These are phyloP conservation scores for Alternaria longipes DNA, from an alignment of 2,329 filamentous ascomycete species.

Conservation along the genomic window DNA sequence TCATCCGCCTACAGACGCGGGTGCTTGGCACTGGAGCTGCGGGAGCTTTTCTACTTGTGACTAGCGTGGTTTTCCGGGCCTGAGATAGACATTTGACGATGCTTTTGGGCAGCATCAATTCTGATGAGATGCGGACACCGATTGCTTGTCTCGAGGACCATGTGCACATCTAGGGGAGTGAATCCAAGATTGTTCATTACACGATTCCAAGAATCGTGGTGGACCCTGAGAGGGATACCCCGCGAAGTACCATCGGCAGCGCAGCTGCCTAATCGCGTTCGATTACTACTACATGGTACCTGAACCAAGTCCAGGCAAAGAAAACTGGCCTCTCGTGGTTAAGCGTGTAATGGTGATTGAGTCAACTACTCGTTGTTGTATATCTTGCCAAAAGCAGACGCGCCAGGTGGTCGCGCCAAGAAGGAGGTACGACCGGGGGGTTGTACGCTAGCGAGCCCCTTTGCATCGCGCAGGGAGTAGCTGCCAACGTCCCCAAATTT, in stretches of 20 bases:
- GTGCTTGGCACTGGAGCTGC: constrained; percentile 1
- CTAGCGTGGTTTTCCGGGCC: constrained; percentile 8
- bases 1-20: constrained; percentile 18
- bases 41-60: constrained; percentile 23
- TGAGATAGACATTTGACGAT: not conserved
- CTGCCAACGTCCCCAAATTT: constrained; percentile 54
- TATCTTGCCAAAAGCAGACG: constrained; percentile 28
- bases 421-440: constrained; percentile 44
- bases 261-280: too few species aligned
- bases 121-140: not conserved
- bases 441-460: constrained; percentile 51
- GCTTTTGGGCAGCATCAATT: not conserved
- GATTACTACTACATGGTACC: too few species aligned
- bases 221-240: not conserved
- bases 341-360: not conserved
- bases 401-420: constrained; percentile 41
- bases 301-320: too few species aligned
- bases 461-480: constrained; percentile 51
- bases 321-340: too few species aligned
- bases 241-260: not conserved
- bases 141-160: not conserved
- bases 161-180: not conserved
- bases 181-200: not conserved
- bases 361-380: constrained; percentile 9
- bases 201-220: too few species aligned